Base-by-base conservation (phyloP, 108 stramenopile genomes). In the Cyclotella baltica region DNA sequence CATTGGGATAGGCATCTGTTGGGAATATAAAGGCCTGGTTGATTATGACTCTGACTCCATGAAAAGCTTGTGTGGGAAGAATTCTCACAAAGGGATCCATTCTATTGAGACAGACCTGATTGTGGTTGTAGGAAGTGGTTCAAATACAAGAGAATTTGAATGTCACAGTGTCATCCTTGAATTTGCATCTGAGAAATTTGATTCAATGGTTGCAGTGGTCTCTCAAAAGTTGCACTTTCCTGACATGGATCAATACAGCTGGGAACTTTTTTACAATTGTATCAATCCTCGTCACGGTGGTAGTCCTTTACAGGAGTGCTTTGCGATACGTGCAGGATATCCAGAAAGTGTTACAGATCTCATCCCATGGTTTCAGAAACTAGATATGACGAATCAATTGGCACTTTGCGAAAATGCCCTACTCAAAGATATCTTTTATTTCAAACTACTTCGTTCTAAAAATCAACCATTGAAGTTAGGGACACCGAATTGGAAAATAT, bases 51-150 rank as follows among this genome's bases (percentile, higher is more conserved):
- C 47, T 16, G 47, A 48, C 18, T 48, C 2, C 47, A n/a, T 2
- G 47, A 48, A n/a, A n/a, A n/a, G n/a, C n/a, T n/a, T n/a, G n/a
- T n/a, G n/a, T n/a, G n/a, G n/a, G n/a, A n/a, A n/a, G n/a, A n/a
- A n/a, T n/a, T n/a, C n/a, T n/a, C n/a, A n/a, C 4, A 1, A 48
- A 6, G n/a, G 47, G n/a, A 48, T 48, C n/a, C 47, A 48, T n/a
- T 48, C 47, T n/a, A 48, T 48, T n/a, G 47, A 48, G 47, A 48
- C 47, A 6, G 47, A 48, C 47, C 47, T 48, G n/a, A n/a, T 48
- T n/a, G 47, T 48, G 19, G 47, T 6, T n/a, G 47, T 48, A n/a
- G 47, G 47, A 48, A 48, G 47, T 48, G 47, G 47, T n/a, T 16
- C n/a, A 48, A n/a, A 2, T n/a, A 48, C n/a, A n/a, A n/a, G n/a